Evolutionary conservation across 305 asterid genomes (phyloP), one percentile per base, ranked within the genome.

Genomic region (Solanum chacoense): DNA sequence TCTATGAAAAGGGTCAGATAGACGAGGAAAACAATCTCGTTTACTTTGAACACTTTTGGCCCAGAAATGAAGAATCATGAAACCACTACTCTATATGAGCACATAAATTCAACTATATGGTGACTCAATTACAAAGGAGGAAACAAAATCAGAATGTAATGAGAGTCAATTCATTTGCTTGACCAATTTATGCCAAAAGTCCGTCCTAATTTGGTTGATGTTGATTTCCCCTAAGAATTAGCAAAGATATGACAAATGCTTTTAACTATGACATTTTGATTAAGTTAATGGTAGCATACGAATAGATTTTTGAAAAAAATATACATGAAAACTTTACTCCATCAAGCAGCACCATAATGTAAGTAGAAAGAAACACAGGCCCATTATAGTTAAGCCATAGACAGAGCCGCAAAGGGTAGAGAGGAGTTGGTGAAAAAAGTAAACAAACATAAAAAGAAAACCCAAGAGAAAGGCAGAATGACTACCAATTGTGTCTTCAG

Each of bases 401-500:
- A 45, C n/a, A 7, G 18, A 87, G 34, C 6, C 20, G 50, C 50
- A 76, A 76, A 22, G 77, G 42, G 9, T 63, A 76, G 28, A 45
- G 20, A 22, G 72, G 28, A 50, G 72, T 37, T 45, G 71, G 42
- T 29, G 38, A 45, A 31, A 81, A 45, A 16, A 10, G 55, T 45
- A 45, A 50, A 20, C 73, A 83, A 83, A 83, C n/a, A 45, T 32
- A 29, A 73, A 35, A 69, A n/a, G 37, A 40, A 76, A 63, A 74
- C 26, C 20, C 22, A 85, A 88, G 84, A 88, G 88, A 40, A 88
- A 89, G 80, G 84, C 90, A 84, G 78, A 91, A 89, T 74, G 89
- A 90, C 85, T 94, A 97, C 99, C 99, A 97, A 84, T 88, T 97
- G 98, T 35, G 98, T 94, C 96, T 94, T 97, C 86, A 97, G 91